Percentiles rank a stretch among this genome's conserved stretches.
phyloP scores from a whole-genome alignment of 495 filamentous ascomycete genomes.

The Thozetella sp. region DNA sequence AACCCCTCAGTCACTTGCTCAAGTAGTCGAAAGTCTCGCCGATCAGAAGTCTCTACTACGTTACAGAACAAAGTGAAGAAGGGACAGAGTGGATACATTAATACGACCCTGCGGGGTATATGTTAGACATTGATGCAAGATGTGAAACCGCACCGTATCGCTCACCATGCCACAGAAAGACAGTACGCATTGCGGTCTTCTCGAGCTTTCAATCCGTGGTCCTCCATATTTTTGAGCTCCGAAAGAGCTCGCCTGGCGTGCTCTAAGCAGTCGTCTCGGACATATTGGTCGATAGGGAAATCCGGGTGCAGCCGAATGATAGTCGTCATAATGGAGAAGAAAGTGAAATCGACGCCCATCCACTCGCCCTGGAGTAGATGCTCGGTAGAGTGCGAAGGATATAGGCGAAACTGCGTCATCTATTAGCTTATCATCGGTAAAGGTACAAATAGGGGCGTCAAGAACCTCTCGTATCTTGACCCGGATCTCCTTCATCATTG shows the following conservation, averaged over 20 bases:
- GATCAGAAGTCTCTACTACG: background rate
- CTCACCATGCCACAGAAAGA: background rate
- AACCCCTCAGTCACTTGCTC: background rate
- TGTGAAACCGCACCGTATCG: no score
- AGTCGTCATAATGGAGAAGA: background rate
- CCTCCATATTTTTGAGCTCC: background rate
- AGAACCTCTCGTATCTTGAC: background rate
- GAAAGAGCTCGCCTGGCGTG: background rate
- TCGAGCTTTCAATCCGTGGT: background rate
- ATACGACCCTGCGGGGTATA: background rate
- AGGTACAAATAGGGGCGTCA: background rate
- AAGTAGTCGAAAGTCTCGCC: background rate
- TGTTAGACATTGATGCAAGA: background rate
- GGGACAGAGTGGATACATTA: background rate
- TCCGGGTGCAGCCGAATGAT: background rate
- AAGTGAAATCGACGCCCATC: background rate
- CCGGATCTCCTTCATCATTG: background rate
- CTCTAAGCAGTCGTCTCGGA: background rate
- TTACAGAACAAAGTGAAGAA: background rate
- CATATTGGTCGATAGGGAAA: background rate
- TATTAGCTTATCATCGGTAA: background rate
- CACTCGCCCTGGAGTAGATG: background rate
- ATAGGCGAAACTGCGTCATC: background rate
- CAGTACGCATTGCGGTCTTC: background rate
- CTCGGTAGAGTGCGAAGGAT: background rate